Evolutionary conservation across 139 green algal species (phyloP), one percentile per base, ranked within the genome.

Genomic region (Mesostigma viride): DNA sequence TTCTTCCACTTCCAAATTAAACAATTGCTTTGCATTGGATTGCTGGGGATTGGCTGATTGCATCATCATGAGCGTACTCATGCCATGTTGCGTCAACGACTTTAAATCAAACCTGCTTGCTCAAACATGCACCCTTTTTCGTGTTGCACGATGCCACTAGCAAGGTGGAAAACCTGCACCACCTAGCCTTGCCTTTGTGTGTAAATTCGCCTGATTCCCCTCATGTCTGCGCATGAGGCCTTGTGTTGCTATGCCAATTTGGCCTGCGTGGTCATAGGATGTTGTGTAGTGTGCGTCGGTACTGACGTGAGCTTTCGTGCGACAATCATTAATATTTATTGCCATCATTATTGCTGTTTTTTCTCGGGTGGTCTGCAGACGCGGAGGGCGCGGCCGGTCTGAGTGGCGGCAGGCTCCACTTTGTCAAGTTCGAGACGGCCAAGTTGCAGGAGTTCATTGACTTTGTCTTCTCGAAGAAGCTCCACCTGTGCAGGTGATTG

Each of bases 351-450:
- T 24, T 66, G 34, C 53, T 34, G 47, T 32, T 35, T 2, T 26
- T 58, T n/a, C 28, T 31, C 61, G 2, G n/a, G 53, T 57, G 1
- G 36, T 14, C 22, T 8, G 44, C 58, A 31, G 31, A 33, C 56
- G 62, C 34, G 46, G 33, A 51, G 47, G 20, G 17, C 31, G 45
- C 26, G 11, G 35, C 24, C 0, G 64, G 72, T 6, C n/a, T 24
- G 17, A 31, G 22, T 32, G 71, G 71, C 62, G 87, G 87, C 11
- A 85, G 86, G 57, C 82, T 98, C 59, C 94, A 98, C 78, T 98
- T 99, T 82, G 88, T 96, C 14, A 97, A 97, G 77, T 99, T 97
- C 84, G 90, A 97, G 78, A 96, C 85, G 0, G 73, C 57, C 1
- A 84, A 86, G 14, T 72, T 99, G 6, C 66, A 91, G 3, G 83